These are phyloP conservation scores for Phaeoacremonium minimum DNA, from an alignment of 2,329 filamentous ascomycete species.

Conservation along the genomic window DNA sequence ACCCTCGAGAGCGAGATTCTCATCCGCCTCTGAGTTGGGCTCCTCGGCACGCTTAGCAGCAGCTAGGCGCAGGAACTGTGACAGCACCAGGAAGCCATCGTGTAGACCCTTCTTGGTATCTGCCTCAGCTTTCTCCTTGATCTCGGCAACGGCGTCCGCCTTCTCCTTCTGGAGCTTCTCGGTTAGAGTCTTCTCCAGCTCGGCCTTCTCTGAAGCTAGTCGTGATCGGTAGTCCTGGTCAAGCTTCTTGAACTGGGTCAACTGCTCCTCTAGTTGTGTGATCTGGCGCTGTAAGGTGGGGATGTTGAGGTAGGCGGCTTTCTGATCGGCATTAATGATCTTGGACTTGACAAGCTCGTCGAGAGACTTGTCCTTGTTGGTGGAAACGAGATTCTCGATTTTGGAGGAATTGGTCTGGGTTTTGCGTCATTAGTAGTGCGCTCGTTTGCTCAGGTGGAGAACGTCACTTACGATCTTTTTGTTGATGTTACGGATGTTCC, in stretches of 20 bases:
- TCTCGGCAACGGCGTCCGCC: constrained; percentile 46
- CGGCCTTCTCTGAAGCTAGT: constrained; percentile 52
- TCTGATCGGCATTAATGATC: constrained; percentile 79
- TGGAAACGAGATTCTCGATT: constrained; percentile 64
- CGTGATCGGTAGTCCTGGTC: constrained; percentile 67
- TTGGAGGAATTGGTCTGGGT: constrained; percentile 64
- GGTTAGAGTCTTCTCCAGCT: constrained; percentile 51
- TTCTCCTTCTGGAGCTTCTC: constrained; percentile 51
- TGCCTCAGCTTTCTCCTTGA: constrained; percentile 49
- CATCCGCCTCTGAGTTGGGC: constrained; percentile 58
- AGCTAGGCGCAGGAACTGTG: constrained; percentile 76
- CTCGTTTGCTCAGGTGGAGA: constrained; percentile 5
- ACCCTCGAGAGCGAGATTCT: constrained; percentile 78
- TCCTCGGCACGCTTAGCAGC: constrained; percentile 72
- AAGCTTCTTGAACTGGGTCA: constrained; percentile 70
- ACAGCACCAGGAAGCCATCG: constrained; percentile 64
- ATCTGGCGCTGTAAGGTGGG: constrained; percentile 66
- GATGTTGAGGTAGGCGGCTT: constrained; percentile 73
- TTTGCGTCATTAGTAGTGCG: constrained; percentile 5
- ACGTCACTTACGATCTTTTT: constrained; percentile 79
- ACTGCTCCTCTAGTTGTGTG: constrained; percentile 67
- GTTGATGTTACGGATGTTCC: constrained; percentile 84
- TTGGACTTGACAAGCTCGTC: constrained; percentile 67
- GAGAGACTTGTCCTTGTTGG: constrained; percentile 66
- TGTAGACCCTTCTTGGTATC: constrained; percentile 54